These are phyloP conservation scores for Penicillium glabrum DNA, from an alignment of 2,329 filamentous ascomycete genomes.

Conservation along the genomic window DNA sequence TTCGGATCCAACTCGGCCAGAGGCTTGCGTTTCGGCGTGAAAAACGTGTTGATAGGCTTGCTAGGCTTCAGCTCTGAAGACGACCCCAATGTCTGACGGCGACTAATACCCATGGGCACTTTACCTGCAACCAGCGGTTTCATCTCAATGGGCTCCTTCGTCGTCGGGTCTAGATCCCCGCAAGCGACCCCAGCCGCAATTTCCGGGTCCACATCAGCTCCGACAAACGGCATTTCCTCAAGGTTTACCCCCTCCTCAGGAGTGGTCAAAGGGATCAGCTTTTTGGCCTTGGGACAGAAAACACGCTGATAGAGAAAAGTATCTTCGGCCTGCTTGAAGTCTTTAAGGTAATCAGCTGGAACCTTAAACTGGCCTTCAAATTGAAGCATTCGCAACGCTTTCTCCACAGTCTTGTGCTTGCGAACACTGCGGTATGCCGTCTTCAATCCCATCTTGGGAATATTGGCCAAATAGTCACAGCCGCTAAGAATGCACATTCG, in stretches of 20 bases:
- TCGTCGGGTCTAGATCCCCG: slow-evolving; percentile 87
- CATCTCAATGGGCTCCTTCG: slow-evolving; percentile 64
- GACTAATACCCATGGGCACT: slow-evolving; percentile 34
- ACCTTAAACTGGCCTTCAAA: slow-evolving; percentile 85
- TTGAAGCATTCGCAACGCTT: slow-evolving; percentile 75
- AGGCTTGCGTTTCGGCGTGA: slow-evolving; percentile 63
- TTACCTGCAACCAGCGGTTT: slow-evolving; percentile 34
- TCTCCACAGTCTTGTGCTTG: slow-evolving; percentile 85
- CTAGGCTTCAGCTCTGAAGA: slow-evolving; percentile 57
- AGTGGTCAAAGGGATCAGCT: slow-evolving; percentile 73
- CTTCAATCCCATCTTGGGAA: slow-evolving; percentile 85
- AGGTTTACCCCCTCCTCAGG: slow-evolving; percentile 63
- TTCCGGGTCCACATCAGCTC: slow-evolving; percentile 66
- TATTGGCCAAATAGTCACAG: slow-evolving; percentile 89
- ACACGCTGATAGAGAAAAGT: slow-evolving; percentile 96
- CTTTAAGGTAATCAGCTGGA: slow-evolving; percentile 75
- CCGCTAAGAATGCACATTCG: slow-evolving; percentile 96
- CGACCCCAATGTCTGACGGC: slow-evolving; percentile 43
- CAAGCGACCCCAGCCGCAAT: slow-evolving; percentile 72
- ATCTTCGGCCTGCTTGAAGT: slow-evolving; percentile 82
- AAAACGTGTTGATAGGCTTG: slow-evolving; percentile 64
- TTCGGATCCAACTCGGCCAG: slow-evolving; percentile 69
- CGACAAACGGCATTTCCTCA: slow-evolving; percentile 78
- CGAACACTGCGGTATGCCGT: slow-evolving; percentile 88
- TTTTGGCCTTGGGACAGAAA: slow-evolving; percentile 72